Conservation (phyloP, 345 rosid species). For the Pistacia atlantica region DNA sequence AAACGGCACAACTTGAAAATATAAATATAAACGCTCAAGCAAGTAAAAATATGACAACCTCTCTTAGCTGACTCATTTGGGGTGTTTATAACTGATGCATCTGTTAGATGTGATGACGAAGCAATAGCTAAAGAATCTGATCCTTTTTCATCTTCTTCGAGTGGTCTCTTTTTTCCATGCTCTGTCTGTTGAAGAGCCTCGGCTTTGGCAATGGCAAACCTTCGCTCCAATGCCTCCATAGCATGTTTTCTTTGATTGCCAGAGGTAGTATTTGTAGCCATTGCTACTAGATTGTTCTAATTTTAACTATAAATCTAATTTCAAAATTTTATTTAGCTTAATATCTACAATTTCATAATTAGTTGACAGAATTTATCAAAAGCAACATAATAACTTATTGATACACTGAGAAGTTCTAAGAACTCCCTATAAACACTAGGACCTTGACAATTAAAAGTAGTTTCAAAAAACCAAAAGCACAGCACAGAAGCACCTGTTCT, state of each 20-base stretch:
- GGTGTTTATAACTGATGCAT: constrained; percentile 26
- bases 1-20: background rate
- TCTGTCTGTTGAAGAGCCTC: constrained; percentile 55
- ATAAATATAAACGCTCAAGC: background rate
- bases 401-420: too few relatives aligned
- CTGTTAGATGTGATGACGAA: constrained; percentile 16
- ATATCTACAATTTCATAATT: background rate
- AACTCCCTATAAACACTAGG: too few relatives aligned
- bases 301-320: background rate
- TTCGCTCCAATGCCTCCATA: constrained; percentile 60
- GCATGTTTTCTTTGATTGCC: constrained; percentile 50
- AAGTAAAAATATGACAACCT: constrained; percentile 31
- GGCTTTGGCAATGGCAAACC: constrained; percentile 57
- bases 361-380: too few relatives aligned
- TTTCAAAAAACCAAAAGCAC: too few relatives aligned
- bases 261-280: constrained; percentile 15
- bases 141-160: constrained; percentile 21
- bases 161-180: constrained; percentile 32
- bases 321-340: background rate
- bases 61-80: constrained; percentile 23
- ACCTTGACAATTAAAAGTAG: too few relatives aligned
- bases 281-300: constrained; percentile 2
- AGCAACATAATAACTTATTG: too few relatives aligned
- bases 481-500: too few relatives aligned
- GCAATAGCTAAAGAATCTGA: constrained; percentile 19